These are phyloP conservation scores for Aspergillus sp. DNA, from an alignment of 2,329 filamentous ascomycete species.

Conservation along the genomic window DNA sequence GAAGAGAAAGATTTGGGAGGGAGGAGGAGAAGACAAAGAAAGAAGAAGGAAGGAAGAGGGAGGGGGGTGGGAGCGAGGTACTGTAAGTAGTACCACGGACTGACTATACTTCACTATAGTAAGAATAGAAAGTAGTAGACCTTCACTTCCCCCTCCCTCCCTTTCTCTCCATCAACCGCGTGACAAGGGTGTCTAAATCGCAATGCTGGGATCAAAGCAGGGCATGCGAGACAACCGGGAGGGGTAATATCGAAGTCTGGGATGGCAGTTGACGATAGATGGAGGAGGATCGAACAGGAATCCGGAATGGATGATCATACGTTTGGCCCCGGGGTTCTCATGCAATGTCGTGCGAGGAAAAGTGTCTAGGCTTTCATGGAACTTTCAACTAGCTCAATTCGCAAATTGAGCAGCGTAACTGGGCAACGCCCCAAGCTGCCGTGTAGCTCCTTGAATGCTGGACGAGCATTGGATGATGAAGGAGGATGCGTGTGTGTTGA, in stretches of 20 bases:
- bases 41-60: slow-evolving; percentile 13
- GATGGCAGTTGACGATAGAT: slow-evolving; percentile 2
- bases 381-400: background rate
- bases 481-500: background rate
- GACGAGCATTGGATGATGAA: background rate
- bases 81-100: background rate
- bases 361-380: slow-evolving; percentile 11
- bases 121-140: background rate
- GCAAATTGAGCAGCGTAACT: background rate
- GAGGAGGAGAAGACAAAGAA: slow-evolving; percentile 2
- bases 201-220: slow-evolving; percentile 18
- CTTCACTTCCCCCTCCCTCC: background rate
- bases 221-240: slow-evolving; percentile 11
- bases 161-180: slow-evolving; percentile 3
- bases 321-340: slow-evolving; percentile 1
- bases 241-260: slow-evolving; percentile 5
- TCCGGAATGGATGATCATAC: slow-evolving; percentile 6
- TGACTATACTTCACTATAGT: background rate
- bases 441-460: background rate
- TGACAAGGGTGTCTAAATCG: slow-evolving; percentile 6
- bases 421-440: background rate
- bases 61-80: background rate
- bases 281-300: slow-evolving; percentile 9
- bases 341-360: slow-evolving; percentile 2
- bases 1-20: background rate